These are phyloP conservation scores for Tolypocladium inflatum DNA, from an alignment of 2,329 filamentous ascomycete genomes.

Conservation along the genomic window DNA sequence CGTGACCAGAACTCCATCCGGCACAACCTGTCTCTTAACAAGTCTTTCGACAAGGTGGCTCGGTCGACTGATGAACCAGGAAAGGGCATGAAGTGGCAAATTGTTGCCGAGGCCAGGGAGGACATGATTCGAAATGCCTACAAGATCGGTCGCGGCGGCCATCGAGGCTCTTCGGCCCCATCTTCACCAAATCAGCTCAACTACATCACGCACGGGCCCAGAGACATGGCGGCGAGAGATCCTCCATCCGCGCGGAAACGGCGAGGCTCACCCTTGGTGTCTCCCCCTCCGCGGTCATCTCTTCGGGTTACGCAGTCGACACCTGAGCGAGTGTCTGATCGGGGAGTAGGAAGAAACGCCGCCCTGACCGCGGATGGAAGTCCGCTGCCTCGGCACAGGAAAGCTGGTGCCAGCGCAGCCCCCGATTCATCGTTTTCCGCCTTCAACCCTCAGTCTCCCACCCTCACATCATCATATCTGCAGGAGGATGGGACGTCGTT, in stretches of 20 bases:
- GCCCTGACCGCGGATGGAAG: conserved; percentile 46
- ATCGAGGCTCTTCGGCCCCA: conserved; percentile 59
- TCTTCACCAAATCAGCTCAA: conserved; percentile 56
- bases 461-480: conserved; percentile 51
- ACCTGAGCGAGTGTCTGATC: conserved; percentile 41
- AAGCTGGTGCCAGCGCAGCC: conserved; percentile 18
- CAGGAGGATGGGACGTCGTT: conserved; percentile 53
- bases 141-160: conserved; percentile 51
- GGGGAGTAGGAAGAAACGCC: conserved; percentile 24
- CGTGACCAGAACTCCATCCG: conserved; percentile 74
- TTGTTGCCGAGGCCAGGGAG: conserved; percentile 72
- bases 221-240: conserved; percentile 43
- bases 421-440: conserved; percentile 35
- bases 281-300: conserved; percentile 44
- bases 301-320: conserved; percentile 45
- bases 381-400: conserved; percentile 49
- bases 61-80: conserved; percentile 90
- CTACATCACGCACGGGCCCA: conserved; percentile 50
- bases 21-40: conserved; percentile 91
- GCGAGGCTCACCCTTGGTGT: conserved; percentile 43
- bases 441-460: conserved; percentile 48
- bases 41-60: conserved; percentile 87
- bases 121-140: conserved; percentile 74
- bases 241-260: conserved; percentile 45
- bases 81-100: conserved; percentile 99